These are phyloP conservation scores for Corymbia maculata DNA, from an alignment of 345 rosid genomes.

Conservation along the genomic window DNA sequence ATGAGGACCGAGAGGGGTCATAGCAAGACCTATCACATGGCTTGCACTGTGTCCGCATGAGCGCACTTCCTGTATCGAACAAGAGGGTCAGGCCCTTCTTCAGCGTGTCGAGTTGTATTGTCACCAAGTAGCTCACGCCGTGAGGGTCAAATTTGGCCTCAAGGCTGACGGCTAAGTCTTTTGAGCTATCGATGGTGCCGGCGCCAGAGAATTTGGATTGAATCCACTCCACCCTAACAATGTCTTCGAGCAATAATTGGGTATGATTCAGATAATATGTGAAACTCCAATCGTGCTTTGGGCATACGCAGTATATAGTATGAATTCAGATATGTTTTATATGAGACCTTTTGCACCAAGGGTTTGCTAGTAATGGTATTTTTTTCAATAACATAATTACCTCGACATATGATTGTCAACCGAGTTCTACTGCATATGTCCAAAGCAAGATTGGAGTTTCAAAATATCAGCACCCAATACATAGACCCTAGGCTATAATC, in stretches of 20 bases:
- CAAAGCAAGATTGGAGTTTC: no score
- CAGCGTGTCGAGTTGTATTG: background rate
- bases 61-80: conserved; percentile 11
- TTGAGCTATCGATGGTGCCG: background rate
- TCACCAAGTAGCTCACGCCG: background rate
- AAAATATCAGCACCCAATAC: no score
- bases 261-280: background rate
- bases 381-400: no score
- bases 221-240: background rate
- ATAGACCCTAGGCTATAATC: no score
- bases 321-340: no score
- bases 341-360: no score
- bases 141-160: background rate
- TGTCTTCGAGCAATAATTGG: background rate
- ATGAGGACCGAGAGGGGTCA: conserved; percentile 4
- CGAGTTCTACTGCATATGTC: no score
- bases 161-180: background rate
- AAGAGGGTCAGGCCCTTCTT: background rate
- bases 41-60: conserved; percentile 3
- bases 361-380: no score
- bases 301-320: no score
- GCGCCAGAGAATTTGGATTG: background rate
- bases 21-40: background rate
- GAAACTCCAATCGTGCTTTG: no score
- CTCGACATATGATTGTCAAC: no score